These are phyloP conservation scores for Komagataella populi DNA, from an alignment of 805 yeast species.

Conservation along the genomic window DNA sequence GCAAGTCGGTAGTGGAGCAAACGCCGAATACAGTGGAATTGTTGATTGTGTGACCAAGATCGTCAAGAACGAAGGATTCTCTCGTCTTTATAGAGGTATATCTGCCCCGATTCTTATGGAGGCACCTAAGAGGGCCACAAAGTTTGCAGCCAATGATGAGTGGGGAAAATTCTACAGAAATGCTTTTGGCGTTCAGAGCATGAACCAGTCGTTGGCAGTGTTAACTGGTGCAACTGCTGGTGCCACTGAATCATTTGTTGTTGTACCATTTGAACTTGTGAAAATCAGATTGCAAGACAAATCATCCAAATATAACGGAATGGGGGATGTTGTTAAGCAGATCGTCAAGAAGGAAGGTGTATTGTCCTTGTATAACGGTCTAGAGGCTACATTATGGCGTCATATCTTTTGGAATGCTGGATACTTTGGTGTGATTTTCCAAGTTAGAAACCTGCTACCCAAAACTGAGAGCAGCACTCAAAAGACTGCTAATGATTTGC, in stretches of 20 bases:
- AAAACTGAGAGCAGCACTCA: constrained; percentile 55
- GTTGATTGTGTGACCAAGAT: constrained; percentile 76
- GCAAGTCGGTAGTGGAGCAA: constrained; percentile 40
- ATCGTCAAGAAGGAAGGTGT: constrained; percentile 68
- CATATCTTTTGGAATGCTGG: constrained; percentile 97
- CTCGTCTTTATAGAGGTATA: constrained; percentile 84
- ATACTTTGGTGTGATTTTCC: constrained; percentile 90
- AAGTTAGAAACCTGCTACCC: constrained; percentile 70
- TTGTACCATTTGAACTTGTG: constrained; percentile 93
- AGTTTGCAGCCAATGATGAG: constrained; percentile 95
- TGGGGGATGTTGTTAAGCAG: constrained; percentile 65
- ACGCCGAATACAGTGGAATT: constrained; percentile 70
- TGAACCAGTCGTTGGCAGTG: constrained; percentile 76
- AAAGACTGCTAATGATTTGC: constrained; percentile 74
- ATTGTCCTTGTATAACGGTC: constrained; percentile 80
- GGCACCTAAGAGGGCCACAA: constrained; percentile 98
- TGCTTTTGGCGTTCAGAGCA: constrained; percentile 49
- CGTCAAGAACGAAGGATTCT: constrained; percentile 71
- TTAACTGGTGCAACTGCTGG: constrained; percentile 98
- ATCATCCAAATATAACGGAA: constrained; percentile 69
- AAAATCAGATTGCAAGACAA: constrained; percentile 91
- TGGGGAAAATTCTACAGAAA: constrained; percentile 79
- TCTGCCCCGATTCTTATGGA: constrained; percentile 96
- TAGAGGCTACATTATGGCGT: constrained; percentile 96
- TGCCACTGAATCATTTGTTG: constrained; percentile 91